phyloP scores from a whole-genome alignment of 2,329 filamentous ascomycete species.

The Paramyrothecium roridum region DNA sequence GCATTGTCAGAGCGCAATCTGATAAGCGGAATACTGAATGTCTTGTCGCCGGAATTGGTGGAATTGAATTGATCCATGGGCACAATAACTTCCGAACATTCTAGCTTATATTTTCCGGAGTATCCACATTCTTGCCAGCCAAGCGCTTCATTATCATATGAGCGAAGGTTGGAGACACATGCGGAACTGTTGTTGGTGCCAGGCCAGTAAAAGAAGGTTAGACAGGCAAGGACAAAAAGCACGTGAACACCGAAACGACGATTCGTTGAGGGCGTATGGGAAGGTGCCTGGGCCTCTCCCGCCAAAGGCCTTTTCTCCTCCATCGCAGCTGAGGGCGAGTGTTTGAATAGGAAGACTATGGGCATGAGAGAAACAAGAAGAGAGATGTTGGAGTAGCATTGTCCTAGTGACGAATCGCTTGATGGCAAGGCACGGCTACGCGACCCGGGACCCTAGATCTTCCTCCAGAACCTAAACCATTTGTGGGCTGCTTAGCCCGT shows the following conservation, averaged over 20 bases:
- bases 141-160: neutral
- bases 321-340: neutral
- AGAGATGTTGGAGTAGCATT: no score
- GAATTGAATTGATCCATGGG: conserved; percentile 43
- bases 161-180: neutral
- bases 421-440: neutral
- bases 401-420: neutral
- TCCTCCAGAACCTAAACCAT: neutral
- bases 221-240: neutral
- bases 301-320: neutral
- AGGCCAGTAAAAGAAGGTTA: neutral
- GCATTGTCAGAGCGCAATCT: conserved; percentile 35
- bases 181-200: neutral
- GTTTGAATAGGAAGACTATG: neutral
- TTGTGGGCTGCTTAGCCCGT: no score
- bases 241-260: neutral
- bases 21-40: conserved; percentile 40
- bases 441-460: neutral
- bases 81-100: conserved; percentile 25
- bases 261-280: neutral
- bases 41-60: conserved; percentile 26
- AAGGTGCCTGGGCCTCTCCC: neutral
- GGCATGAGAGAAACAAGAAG: no score
- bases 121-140: neutral
- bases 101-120: neutral